Evolutionary conservation across 306 rosid species (phyloP), one percentile per base, ranked within the genome.

Genomic region (Medicago arabica): DNA sequence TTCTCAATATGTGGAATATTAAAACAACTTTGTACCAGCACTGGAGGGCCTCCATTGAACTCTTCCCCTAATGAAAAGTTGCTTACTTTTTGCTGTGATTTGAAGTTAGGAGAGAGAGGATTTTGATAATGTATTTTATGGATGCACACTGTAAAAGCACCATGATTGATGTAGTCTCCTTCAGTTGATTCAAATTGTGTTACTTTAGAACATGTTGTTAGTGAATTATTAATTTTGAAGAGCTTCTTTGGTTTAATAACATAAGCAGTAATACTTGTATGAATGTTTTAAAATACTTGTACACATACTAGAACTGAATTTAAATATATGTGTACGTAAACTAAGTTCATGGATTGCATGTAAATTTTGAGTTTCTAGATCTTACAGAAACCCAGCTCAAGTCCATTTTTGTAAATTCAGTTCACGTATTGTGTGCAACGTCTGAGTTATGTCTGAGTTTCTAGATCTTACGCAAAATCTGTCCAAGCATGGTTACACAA

Each of bases 131-230:
- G 49, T 50, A n/a, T 53, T 28, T 43, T 51, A 10, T 61, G 69
- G 73, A 68, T 62, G 74, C 80, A 74, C 59, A 41, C 25, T 82
- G 70, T 74, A 53, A 61, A 78, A 61, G 70, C 77, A 73, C 25
- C 47, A 59, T 82, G 46, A 66, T 77, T 77, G 65, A 47, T 66
- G 43, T 19, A 38, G 34, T 71, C 28, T 82, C 51, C 16, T 58
- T 80, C 63, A 53, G 43, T 63, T 44, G 81, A 65, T 53, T 69
- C 66, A 68, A 47, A 46, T 59, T 47, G 47, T 71, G 66, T 47
- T 65, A 18, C 47, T 49, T 71, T 67, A 62, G 78, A 71, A 44
- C 74, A 73, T 57, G 70, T 34, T 80, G 51, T 8, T 8, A 60
- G 57, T 60, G 72, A 71, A 60, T 39, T 68, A 16, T 62, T 70